Evolutionary conservation across 257 asterid genomes (phyloP).

Genomic region (Ligustrum vulgare): DNA sequence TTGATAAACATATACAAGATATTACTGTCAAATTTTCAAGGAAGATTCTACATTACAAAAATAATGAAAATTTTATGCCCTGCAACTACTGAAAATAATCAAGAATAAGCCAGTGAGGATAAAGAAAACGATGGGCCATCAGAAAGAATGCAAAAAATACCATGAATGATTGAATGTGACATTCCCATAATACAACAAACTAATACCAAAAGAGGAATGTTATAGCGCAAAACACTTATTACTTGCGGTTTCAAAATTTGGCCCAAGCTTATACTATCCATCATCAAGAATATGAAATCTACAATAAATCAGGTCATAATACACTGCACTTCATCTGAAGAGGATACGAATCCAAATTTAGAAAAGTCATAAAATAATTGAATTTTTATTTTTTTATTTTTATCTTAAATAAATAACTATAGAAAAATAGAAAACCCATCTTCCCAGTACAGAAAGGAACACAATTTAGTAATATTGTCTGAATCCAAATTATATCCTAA

Average conservation of each 20-base stretch:
- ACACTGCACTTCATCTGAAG: neutral
- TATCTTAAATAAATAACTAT: neutral
- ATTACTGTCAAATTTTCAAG: constrained; percentile 24
- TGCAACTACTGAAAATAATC: neutral
- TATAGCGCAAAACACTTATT: constrained; percentile 1
- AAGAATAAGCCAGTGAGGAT: neutral
- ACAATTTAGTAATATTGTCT: constrained; percentile 6
- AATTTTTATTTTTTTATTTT: too few relatives aligned
- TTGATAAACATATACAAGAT: constrained; percentile 7
- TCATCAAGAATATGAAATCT: neutral
- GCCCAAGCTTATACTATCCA: constrained; percentile 9
- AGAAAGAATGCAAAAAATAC: constrained; percentile 33
- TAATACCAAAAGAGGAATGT: constrained; percentile 13
- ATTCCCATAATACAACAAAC: constrained; percentile 35
- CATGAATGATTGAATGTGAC: constrained; percentile 38
- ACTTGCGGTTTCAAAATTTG: neutral
- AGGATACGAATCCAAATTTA: constrained; percentile 10
- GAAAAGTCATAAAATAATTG: constrained; percentile 3
- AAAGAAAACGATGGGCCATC: constrained; percentile 35
- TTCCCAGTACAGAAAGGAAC: constrained; percentile 4
- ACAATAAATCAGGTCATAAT: neutral
- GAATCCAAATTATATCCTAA: constrained; percentile 6
- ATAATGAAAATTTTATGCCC: neutral
- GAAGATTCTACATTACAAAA: constrained; percentile 28
- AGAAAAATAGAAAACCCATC: neutral